Conservation (phyloP, 805 yeast species). For the Cyberlindnera japonica region DNA sequence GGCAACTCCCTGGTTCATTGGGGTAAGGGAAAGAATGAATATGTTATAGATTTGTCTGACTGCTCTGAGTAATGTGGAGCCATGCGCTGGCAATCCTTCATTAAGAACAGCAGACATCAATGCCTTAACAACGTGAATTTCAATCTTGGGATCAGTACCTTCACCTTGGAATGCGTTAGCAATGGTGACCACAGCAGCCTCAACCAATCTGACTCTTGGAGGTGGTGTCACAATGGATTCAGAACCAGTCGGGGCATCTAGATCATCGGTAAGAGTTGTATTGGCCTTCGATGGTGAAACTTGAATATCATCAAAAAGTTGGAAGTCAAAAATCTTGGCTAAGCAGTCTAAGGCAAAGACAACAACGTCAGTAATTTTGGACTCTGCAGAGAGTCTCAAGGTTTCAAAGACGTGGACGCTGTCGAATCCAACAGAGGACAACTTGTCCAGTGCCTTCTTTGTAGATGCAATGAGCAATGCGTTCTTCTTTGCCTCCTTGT, state of each 20-base stretch:
- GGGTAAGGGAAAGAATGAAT: conserved; percentile 76
- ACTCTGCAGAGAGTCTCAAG: conserved; percentile 69
- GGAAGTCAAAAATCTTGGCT: conserved; percentile 84
- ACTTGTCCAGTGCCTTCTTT: conserved; percentile 31
- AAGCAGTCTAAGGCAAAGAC: conserved; percentile 78
- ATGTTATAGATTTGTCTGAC: conserved; percentile 91
- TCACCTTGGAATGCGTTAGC: conserved; percentile 88
- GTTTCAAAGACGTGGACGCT: conserved; percentile 70
- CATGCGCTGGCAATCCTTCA: conserved; percentile 81
- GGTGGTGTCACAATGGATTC: conserved; percentile 45
- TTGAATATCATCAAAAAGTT: conserved; percentile 59
- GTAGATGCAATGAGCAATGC: conserved; percentile 32
- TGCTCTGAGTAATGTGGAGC: conserved; percentile 82
- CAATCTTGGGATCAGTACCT: conserved; percentile 84
- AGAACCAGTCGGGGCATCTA: conserved; percentile 17
- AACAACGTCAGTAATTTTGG: conserved; percentile 59
- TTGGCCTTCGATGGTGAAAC: conserved; percentile 43
- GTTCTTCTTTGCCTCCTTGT: conserved; percentile 57
- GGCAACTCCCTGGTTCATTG: conserved; percentile 87
- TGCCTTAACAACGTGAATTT: conserved; percentile 90
- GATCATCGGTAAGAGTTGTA: conserved; percentile 20
- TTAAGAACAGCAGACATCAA: conserved; percentile 83
- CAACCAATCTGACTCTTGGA: conserved; percentile 58
- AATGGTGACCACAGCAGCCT: conserved; percentile 79
- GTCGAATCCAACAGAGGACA: conserved; percentile 33